These are phyloP conservation scores for Tricholoma saponaceum DNA, from an alignment of 768 basidiomycete species.

Conservation along the genomic window DNA sequence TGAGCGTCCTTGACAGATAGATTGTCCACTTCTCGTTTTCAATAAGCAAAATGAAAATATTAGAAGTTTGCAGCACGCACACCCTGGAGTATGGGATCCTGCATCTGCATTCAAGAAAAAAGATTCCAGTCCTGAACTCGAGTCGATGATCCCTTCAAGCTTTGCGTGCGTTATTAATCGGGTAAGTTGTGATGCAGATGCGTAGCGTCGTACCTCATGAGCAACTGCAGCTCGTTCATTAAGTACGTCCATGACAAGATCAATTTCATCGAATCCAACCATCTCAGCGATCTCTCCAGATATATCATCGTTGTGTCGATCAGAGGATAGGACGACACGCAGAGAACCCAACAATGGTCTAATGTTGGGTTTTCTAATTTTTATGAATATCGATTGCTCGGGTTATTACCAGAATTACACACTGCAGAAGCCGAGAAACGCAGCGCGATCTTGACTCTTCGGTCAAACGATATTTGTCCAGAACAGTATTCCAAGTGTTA, in stretches of 20 bases:
- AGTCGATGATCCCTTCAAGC: background rate
- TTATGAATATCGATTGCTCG: background rate
- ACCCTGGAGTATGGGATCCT: background rate
- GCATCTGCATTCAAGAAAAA: background rate
- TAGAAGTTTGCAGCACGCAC: background rate
- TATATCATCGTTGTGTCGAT: slow-evolving; percentile 61
- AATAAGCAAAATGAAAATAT: background rate
- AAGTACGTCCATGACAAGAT: slow-evolving; percentile 70
- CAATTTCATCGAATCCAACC: slow-evolving; percentile 82
- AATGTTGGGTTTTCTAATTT: slow-evolving; percentile 22
- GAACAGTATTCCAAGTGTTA: slow-evolving; percentile 25
- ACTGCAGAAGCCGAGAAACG: slow-evolving; percentile 20
- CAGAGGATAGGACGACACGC: slow-evolving; percentile 40
- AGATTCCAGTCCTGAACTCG: background rate
- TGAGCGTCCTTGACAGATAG: slow-evolving; percentile 47
- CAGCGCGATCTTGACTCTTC: background rate
- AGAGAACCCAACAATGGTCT: slow-evolving; percentile 27
- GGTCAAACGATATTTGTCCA: slow-evolving; percentile 23
- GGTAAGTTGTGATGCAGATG: background rate
- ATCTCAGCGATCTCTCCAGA: slow-evolving; percentile 76
- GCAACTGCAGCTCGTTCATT: slow-evolving; percentile 45
- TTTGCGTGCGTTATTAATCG: background rate
- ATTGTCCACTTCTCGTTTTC: slow-evolving; percentile 3
- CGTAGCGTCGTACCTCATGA: slow-evolving; percentile 39
- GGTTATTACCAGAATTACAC: slow-evolving; percentile 11